phyloP scores from a whole-genome alignment of 768 basidiomycete species.

The Auriscalpium vulgare region DNA sequence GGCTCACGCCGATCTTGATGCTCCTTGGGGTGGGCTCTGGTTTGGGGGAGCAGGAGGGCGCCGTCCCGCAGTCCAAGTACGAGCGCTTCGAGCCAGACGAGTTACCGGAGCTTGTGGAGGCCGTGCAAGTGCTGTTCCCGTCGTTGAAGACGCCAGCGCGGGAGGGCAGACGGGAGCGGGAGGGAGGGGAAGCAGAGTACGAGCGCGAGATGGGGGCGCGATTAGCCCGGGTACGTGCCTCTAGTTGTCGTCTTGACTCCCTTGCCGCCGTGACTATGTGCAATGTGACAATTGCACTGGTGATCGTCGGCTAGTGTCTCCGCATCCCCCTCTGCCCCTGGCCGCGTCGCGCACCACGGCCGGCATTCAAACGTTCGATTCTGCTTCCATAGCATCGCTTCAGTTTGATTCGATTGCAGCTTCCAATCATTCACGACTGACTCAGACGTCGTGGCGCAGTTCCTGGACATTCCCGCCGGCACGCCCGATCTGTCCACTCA shows the following conservation, averaged over 20 bases:
- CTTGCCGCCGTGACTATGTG: background rate
- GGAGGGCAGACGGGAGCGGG: constrained; percentile 25
- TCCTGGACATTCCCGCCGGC: constrained; percentile 63
- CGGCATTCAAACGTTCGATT: background rate
- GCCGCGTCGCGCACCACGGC: no score
- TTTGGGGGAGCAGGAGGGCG: background rate
- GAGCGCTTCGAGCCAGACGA: constrained; percentile 69
- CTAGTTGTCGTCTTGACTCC: constrained; percentile 1
- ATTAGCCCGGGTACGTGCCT: constrained; percentile 50
- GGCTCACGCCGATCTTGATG: constrained; percentile 59
- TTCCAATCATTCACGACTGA: background rate
- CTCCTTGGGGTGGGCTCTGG: constrained; percentile 67
- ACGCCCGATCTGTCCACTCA: constrained; percentile 73
- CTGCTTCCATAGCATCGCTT: background rate
- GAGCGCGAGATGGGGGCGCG: constrained; percentile 69
- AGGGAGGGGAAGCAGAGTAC: constrained; percentile 61
- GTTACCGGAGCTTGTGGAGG: constrained; percentile 58
- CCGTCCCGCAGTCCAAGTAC: constrained; percentile 28
- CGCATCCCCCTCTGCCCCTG: no score
- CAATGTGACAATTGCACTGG: background rate
- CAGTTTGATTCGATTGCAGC: background rate
- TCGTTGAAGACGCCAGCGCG: constrained; percentile 19
- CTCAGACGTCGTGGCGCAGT: constrained; percentile 33
- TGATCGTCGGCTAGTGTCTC: background rate
- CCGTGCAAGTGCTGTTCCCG: constrained; percentile 64